phyloP scores from a whole-genome alignment of 306 rosid genomes.

The Argentina anserina region DNA sequence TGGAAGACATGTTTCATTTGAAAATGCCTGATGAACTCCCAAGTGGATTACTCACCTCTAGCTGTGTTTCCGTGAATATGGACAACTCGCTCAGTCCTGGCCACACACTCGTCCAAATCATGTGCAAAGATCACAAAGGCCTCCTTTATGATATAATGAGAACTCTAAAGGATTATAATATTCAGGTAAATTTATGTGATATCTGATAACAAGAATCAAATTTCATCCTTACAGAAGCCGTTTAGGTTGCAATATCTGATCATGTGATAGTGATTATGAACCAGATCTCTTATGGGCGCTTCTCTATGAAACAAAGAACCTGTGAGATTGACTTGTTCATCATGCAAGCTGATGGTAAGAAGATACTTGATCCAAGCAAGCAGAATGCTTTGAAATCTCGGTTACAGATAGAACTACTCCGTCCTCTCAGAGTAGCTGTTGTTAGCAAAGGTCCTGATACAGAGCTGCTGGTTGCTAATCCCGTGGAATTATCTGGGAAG shows the following conservation, averaged over 20 bases:
- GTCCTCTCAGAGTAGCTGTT: slow-evolving; percentile 80
- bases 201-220: not conserved
- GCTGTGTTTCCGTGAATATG: slow-evolving; percentile 48
- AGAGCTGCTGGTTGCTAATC: slow-evolving; percentile 88
- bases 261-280: slow-evolving; percentile 28
- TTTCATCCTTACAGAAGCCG: not conserved
- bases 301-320: slow-evolving; percentile 45
- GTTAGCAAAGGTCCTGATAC: slow-evolving; percentile 82
- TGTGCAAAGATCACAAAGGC: slow-evolving; percentile 93
- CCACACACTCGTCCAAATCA: slow-evolving; percentile 87
- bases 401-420: slow-evolving; percentile 62
- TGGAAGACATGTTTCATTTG: slow-evolving; percentile 47
- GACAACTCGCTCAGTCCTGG: slow-evolving; percentile 89
- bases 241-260: not conserved
- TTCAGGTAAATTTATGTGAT: slow-evolving; percentile 49
- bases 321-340: slow-evolving; percentile 93
- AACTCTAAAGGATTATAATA: slow-evolving; percentile 86
- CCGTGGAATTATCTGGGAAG: slow-evolving; percentile 84
- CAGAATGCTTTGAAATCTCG: slow-evolving; percentile 62
- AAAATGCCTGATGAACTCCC: slow-evolving; percentile 37
- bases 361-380: slow-evolving; percentile 77
- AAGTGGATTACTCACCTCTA: slow-evolving; percentile 47
- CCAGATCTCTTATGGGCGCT: slow-evolving; percentile 93
- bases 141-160: slow-evolving; percentile 96
- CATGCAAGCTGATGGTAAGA: slow-evolving; percentile 87